Conservation (phyloP, 1,284 basidiomycete species). For the Melanopsichium pennsylvanicum region DNA sequence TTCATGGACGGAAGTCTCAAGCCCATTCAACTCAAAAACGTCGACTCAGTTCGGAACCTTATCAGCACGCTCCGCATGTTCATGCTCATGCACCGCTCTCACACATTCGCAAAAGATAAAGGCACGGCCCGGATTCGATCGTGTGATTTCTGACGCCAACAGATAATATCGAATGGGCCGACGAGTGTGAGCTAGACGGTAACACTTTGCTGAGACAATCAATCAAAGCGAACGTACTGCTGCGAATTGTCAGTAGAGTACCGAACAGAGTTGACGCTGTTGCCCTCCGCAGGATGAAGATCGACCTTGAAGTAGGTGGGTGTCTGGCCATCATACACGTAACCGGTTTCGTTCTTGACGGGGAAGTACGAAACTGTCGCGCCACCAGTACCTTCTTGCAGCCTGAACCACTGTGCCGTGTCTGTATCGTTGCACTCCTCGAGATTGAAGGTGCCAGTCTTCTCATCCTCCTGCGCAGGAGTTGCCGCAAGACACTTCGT, state of each 20-base stretch:
- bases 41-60: neutral
- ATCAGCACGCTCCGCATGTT: no score
- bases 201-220: no score
- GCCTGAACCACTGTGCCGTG: constrained; percentile 29
- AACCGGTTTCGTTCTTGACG: constrained; percentile 24
- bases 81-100: no score
- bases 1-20: no score
- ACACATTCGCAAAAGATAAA: no score
- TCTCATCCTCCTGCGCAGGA: neutral
- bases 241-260: constrained; percentile 1
- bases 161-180: neutral
- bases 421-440: constrained; percentile 16
- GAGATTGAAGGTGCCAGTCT: neutral
- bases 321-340: constrained; percentile 22
- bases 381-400: constrained; percentile 22
- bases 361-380: constrained; percentile 20
- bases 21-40: no score
- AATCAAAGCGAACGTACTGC: constrained; percentile 20
- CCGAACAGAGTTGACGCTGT: constrained; percentile 1
- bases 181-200: neutral
- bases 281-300: constrained; percentile 7
- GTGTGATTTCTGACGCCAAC: no score
- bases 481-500: constrained; percentile 12
- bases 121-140: constrained; percentile 2
- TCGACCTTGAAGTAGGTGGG: constrained; percentile 18